These are phyloP conservation scores for Daldinia bambusicola DNA, from an alignment of 495 filamentous ascomycete species.

Conservation along the genomic window DNA sequence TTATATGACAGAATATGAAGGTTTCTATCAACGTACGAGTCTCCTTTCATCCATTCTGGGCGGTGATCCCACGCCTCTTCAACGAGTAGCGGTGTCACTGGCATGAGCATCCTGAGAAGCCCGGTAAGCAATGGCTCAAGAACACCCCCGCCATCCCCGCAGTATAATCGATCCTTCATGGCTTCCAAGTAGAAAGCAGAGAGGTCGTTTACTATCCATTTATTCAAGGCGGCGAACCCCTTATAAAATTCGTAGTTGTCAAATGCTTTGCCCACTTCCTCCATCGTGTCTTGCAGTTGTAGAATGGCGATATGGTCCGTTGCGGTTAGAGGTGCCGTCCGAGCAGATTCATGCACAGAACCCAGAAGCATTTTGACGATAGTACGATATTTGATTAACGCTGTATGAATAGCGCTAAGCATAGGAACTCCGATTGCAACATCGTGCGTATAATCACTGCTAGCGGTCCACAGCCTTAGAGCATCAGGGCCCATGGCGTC, in stretches of 20 bases:
- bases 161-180: conserved; percentile 90
- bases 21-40: conserved; percentile 36
- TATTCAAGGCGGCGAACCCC: conserved; percentile 74
- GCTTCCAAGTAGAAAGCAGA: conserved; percentile 95
- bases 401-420: conserved; percentile 75
- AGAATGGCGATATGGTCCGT: conserved; percentile 80
- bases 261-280: conserved; percentile 69
- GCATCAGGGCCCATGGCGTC: conserved; percentile 78
- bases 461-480: conserved; percentile 91
- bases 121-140: conserved; percentile 74
- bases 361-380: conserved; percentile 91
- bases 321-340: conserved; percentile 57
- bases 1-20: not conserved
- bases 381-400: conserved; percentile 83
- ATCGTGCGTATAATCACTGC: conserved; percentile 89
- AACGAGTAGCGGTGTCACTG: conserved; percentile 84
- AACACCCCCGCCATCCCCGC: conserved; percentile 73
- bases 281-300: conserved; percentile 72
- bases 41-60: conserved; percentile 68
- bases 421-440: conserved; percentile 79
- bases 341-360: conserved; percentile 71
- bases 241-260: conserved; percentile 84
- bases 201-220: conserved; percentile 81
- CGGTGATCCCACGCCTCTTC: conserved; percentile 88
- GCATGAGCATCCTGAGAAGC: conserved; percentile 79